phyloP scores from a whole-genome alignment of 129 eudicot genomes.

The sunflower (Helianthus annuus) region DNA sequence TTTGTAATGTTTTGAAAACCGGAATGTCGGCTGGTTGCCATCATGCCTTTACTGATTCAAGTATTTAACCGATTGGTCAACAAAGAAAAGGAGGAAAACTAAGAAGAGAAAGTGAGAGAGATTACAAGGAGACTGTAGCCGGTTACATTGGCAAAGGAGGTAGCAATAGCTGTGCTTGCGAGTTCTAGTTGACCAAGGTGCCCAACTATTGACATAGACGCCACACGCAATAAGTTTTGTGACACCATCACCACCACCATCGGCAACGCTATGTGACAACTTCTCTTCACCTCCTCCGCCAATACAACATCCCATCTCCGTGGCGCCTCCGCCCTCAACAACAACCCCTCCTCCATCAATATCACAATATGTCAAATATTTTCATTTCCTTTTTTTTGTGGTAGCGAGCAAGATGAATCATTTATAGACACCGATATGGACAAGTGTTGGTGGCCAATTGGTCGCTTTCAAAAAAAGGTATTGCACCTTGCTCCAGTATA shows the following conservation, averaged over 20 bases:
- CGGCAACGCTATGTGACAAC: conserved; percentile 55
- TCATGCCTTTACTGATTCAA: too few species aligned
- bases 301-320: conserved; percentile 17
- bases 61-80: too few species aligned
- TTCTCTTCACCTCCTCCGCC: conserved; percentile 50
- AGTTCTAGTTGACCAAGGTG: conserved; percentile 59
- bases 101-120: background rate
- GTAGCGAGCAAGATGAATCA: conserved; percentile 12
- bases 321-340: background rate
- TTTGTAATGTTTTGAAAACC: too few species aligned
- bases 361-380: background rate
- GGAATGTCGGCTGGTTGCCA: too few species aligned
- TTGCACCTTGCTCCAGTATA: too few species aligned
- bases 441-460: conserved; percentile 35
- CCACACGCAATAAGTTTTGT: conserved; percentile 46
- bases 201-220: conserved; percentile 63
- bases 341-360: conserved; percentile 33
- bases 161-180: conserved; percentile 54
- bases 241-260: conserved; percentile 34
- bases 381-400: conserved; percentile 4
- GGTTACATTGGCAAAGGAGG: conserved; percentile 63
- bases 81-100: background rate
- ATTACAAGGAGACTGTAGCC: conserved; percentile 68
- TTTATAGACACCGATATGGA: background rate
- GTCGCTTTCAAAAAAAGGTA: background rate